These are phyloP conservation scores for Pythium brachiatum DNA, from an alignment of 352 stramenopile species.

Conservation along the genomic window DNA sequence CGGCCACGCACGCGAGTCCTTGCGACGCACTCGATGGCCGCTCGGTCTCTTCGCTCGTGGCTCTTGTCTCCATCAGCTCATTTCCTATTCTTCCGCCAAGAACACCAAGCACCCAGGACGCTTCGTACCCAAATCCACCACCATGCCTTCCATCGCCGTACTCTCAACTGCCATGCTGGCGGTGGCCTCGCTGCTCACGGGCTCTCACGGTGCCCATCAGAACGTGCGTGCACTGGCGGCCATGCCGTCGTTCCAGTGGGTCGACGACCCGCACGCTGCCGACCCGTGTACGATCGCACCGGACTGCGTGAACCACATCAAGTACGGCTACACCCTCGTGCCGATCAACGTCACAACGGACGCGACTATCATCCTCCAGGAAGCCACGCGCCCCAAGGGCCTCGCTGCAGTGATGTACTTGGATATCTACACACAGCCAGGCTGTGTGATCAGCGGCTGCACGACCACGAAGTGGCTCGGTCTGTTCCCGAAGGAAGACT, in stretches of 20 bases:
- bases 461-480: slow-evolving; percentile 28
- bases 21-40: not conserved
- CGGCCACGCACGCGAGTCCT: not conserved
- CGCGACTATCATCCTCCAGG: slow-evolving; percentile 39
- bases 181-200: not conserved
- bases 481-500: slow-evolving; percentile 48
- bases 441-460: slow-evolving; percentile 42
- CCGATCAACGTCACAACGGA: slow-evolving; percentile 42
- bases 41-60: not conserved
- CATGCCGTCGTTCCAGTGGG: slow-evolving; percentile 38
- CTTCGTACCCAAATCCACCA: not conserved
- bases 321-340: slow-evolving; percentile 49
- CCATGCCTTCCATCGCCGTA: not conserved
- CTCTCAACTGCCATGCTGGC: not conserved
- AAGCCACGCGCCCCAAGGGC: slow-evolving; percentile 31
- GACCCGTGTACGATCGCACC: slow-evolving; percentile 36
- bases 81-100: not conserved
- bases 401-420: slow-evolving; percentile 44
- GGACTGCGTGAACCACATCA: slow-evolving; percentile 46
- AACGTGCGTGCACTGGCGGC: slow-evolving; percentile 6
- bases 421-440: slow-evolving; percentile 47
- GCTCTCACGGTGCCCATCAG: not conserved
- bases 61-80: not conserved
- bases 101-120: not conserved
- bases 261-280: slow-evolving; percentile 38